Percentiles rank a stretch among this genome's conserved stretches.
Conservation (phyloP, 2,329 filamentous ascomycete genomes). For the Xylariaceae sp. region DNA sequence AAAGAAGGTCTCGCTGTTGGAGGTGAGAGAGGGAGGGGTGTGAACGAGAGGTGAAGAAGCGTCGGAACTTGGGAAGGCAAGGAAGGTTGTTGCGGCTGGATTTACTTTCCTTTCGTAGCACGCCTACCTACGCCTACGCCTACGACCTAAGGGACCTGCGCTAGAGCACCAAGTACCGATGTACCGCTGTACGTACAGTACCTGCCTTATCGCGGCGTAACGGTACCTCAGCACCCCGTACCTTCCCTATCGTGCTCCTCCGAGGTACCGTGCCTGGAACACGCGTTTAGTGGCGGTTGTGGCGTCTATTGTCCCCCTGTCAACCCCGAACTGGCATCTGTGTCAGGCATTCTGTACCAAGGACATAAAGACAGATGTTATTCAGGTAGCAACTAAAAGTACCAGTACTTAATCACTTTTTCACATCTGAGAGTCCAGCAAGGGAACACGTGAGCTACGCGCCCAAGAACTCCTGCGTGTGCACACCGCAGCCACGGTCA, state of each 20-base stretch:
- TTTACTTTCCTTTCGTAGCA: too few relatives aligned
- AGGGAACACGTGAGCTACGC: too few relatives aligned
- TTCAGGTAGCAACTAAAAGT: too few relatives aligned
- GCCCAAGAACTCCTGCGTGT: too few relatives aligned
- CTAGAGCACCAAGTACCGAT: not conserved
- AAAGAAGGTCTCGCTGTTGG: not conserved
- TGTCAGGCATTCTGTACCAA: too few relatives aligned
- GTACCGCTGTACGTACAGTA: too few relatives aligned
- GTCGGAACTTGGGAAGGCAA: not conserved
- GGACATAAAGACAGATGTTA: accelerated
- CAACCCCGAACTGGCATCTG: too few relatives aligned
- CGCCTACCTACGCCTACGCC: too few relatives aligned
- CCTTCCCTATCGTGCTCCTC: not conserved
- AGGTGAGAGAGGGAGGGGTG: not conserved
- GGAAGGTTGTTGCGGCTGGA: not conserved
- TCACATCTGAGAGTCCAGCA: too few relatives aligned
- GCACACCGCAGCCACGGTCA: too few relatives aligned
- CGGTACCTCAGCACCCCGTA: not conserved
- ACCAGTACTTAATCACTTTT: too few relatives aligned
- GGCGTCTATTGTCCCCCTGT: not conserved
- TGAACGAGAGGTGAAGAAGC: not conserved
- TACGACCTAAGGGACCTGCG: not conserved
- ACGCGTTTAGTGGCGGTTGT: constrained; percentile 8
- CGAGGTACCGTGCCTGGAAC: not conserved
- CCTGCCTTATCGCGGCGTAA: not conserved